Conservation (phyloP, 805 yeast species). For the Dipodascus geniculatus region DNA sequence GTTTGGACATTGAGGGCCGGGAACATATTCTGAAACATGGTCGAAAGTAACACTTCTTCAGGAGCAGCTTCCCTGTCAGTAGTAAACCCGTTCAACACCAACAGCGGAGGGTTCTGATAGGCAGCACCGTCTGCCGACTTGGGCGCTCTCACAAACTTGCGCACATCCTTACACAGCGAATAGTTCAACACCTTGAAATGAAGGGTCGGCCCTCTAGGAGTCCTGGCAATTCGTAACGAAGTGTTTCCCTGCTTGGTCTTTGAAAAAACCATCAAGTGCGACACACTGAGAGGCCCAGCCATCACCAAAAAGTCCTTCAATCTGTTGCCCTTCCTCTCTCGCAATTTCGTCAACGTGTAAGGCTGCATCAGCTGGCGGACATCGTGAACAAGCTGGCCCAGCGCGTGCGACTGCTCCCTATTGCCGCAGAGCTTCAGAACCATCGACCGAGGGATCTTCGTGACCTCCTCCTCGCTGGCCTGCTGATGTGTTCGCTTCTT, state of each 20-base stretch:
- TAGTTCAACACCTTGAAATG: conserved; percentile 70
- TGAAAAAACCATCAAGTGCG: conserved; percentile 77
- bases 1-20: conserved; percentile 87
- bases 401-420: conserved; percentile 57
- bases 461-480: conserved; percentile 49
- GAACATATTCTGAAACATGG: conserved; percentile 89
- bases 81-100: conserved; percentile 85
- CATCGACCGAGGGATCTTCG: conserved; percentile 84
- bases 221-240: conserved; percentile 68
- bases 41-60: conserved; percentile 71
- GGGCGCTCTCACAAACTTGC: conserved; percentile 58
- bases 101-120: conserved; percentile 68
- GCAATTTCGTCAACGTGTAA: conserved; percentile 80
- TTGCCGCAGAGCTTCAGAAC: conserved; percentile 76
- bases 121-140: conserved; percentile 60
- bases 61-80: conserved; percentile 46
- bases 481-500: conserved; percentile 82
- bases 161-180: conserved; percentile 72
- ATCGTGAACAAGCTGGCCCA: conserved; percentile 77
- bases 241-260: conserved; percentile 73
- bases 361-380: conserved; percentile 90
- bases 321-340: conserved; percentile 78
- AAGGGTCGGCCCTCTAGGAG: conserved; percentile 92
- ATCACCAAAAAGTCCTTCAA: conserved; percentile 92
- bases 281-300: conserved; percentile 94